Conservation (phyloP, 108 stramenopile genomes). For the Fragilariopsis cylindrus region DNA sequence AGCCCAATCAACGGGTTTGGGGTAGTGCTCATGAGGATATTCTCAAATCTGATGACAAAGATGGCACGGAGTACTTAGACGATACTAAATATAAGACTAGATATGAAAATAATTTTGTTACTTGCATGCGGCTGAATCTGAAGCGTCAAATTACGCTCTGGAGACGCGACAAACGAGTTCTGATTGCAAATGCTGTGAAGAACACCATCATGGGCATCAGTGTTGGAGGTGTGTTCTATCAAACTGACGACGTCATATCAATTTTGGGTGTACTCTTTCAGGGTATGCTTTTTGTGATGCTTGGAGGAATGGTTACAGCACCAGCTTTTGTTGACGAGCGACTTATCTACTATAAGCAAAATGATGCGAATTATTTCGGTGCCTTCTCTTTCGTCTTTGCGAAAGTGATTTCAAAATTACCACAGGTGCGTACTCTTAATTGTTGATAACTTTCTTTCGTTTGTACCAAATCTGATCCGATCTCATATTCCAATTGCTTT, state of each 20-base stretch:
- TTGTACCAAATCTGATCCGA: background rate
- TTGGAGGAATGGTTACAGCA: conserved; percentile 73
- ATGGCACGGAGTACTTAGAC: conserved; percentile 21
- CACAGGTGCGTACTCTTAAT: conserved; percentile 34
- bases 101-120: conserved; percentile 56
- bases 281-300: conserved; percentile 68
- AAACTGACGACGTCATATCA: conserved; percentile 51
- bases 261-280: conserved; percentile 61
- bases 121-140: conserved; percentile 45
- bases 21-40: conserved; percentile 14
- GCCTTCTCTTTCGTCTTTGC: conserved; percentile 65
- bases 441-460: background rate
- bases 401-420: conserved; percentile 55
- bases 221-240: conserved; percentile 70
- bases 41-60: background rate
- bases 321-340: conserved; percentile 73
- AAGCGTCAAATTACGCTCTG: conserved; percentile 53
- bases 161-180: conserved; percentile 63
- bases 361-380: conserved; percentile 78
- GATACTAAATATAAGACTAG: conserved; percentile 20
- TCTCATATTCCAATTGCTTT: background rate
- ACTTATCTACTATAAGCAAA: conserved; percentile 87
- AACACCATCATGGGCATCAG: conserved; percentile 71
- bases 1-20: conserved; percentile 31
- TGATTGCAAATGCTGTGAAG: conserved; percentile 49